Conservation (phyloP, 441 rosid species). For the Raphanus hybrid region DNA sequence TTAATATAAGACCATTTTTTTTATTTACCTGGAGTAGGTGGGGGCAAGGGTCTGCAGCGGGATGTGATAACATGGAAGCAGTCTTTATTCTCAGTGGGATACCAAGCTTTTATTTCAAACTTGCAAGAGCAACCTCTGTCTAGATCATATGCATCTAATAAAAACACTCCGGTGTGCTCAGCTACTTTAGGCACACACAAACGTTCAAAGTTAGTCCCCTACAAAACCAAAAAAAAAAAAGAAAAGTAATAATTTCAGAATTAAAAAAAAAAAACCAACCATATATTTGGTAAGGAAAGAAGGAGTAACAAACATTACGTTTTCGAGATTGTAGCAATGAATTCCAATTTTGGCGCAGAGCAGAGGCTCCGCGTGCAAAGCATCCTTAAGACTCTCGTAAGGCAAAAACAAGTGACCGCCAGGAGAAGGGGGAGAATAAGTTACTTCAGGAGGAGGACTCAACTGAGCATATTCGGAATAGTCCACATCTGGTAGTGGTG, state of each 20-base stretch:
- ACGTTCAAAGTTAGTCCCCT: background rate
- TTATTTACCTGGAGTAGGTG: background rate
- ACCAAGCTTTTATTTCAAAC: background rate
- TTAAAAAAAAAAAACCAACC: no score
- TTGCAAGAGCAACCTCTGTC: background rate
- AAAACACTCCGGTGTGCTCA: background rate
- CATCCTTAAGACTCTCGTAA: background rate
- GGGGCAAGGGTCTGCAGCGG: background rate
- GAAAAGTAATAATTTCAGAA: background rate
- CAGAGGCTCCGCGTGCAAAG: background rate
- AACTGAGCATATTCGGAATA: background rate
- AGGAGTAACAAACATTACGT: background rate
- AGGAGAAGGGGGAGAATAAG: background rate
- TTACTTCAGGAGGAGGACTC: background rate
- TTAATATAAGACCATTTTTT: background rate
- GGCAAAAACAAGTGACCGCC: background rate
- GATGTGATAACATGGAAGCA: slow-evolving; percentile 1
- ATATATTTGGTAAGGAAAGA: background rate
- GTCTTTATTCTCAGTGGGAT: background rate
- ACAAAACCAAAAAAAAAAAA: background rate
- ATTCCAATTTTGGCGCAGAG: background rate
- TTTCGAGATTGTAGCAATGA: background rate
- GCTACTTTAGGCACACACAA: background rate
- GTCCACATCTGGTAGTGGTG: background rate
- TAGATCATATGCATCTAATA: background rate